Evolutionary conservation across 192 early-diverging fungal species (phyloP).

Genomic region (Backusella macrospora): DNA sequence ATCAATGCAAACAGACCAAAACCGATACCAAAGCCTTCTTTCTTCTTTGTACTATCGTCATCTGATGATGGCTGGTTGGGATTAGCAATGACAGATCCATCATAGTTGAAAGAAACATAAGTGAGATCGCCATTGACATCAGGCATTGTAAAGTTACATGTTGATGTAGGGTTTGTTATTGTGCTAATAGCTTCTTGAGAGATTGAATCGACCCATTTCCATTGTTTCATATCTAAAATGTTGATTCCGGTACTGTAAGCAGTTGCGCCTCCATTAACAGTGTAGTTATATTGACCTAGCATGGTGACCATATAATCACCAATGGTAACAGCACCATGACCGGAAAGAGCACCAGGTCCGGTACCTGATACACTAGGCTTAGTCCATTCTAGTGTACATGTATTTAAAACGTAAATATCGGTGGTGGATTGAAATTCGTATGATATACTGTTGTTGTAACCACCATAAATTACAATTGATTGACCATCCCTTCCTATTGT

Average conservation of each 20-base stretch:
- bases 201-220: slow-evolving; percentile 22
- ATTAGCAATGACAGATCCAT: neutral
- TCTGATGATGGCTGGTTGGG: neutral
- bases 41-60: slow-evolving; percentile 12
- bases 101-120: neutral
- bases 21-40: slow-evolving; percentile 29
- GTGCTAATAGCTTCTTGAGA: neutral
- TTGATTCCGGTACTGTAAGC: neutral
- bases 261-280: neutral
- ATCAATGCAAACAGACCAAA: slow-evolving; percentile 28
- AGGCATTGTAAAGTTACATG: slow-evolving; percentile 3
- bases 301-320: slow-evolving; percentile 33
- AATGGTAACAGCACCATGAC: slow-evolving; percentile 15
- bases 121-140: neutral
- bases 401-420: slow-evolving; percentile 27
- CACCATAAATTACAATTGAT: slow-evolving; percentile 29
- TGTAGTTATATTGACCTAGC: slow-evolving; percentile 16
- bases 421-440: neutral
- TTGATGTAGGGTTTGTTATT: neutral
- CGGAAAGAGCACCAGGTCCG: neutral
- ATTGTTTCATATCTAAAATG: slow-evolving; percentile 26
- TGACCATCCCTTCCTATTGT: slow-evolving; percentile 25
- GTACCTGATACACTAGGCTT: slow-evolving; percentile 11
- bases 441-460: neutral
- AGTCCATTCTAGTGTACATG: slow-evolving; percentile 29